A percentile compares a stretch with the other conserved stretches of the same genome.
Conservation (phyloP, 768 basidiomycete genomes). For the Auriculariales sp. region DNA sequence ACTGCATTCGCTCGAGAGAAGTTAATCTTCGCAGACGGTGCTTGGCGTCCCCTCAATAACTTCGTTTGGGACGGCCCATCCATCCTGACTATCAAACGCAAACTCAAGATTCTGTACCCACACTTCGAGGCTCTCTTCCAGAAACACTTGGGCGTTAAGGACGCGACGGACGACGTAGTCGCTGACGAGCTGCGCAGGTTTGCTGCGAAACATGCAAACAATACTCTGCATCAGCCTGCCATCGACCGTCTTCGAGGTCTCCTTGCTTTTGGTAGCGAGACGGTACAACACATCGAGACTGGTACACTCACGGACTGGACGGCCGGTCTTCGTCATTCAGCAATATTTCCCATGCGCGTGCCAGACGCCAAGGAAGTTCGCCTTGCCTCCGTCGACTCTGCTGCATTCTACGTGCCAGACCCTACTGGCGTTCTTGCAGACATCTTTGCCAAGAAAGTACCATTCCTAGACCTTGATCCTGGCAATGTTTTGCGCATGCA, state of each 20-base stretch:
- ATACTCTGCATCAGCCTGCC: not conserved
- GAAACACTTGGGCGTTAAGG: slow-evolving; percentile 6
- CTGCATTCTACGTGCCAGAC: not conserved
- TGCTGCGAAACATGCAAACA: not conserved
- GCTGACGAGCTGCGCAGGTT: slow-evolving; percentile 9
- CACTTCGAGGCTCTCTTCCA: slow-evolving; percentile 9
- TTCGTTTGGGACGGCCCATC: slow-evolving; percentile 12
- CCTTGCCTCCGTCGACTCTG: not conserved
- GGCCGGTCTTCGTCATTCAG: not conserved
- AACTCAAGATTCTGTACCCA: slow-evolving; percentile 8
- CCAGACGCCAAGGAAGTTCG: not conserved
- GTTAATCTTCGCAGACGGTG: not conserved
- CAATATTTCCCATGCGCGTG: not conserved
- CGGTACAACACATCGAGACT: not conserved
- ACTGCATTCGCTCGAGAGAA: slow-evolving; percentile 1
- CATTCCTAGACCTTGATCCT: not conserved
- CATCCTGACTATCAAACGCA: slow-evolving; percentile 9
- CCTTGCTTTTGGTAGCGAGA: not conserved
- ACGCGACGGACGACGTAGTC: slow-evolving; percentile 8
- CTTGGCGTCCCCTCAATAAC: not conserved
- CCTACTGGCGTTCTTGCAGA: not conserved
- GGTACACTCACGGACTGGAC: not conserved
- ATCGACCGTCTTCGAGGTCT: not conserved
- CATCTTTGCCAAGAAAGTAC: not conserved
- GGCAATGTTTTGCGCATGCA: not conserved